Base-by-base conservation (phyloP, 2,329 filamentous ascomycete genomes). In the Xylaria sp. region DNA sequence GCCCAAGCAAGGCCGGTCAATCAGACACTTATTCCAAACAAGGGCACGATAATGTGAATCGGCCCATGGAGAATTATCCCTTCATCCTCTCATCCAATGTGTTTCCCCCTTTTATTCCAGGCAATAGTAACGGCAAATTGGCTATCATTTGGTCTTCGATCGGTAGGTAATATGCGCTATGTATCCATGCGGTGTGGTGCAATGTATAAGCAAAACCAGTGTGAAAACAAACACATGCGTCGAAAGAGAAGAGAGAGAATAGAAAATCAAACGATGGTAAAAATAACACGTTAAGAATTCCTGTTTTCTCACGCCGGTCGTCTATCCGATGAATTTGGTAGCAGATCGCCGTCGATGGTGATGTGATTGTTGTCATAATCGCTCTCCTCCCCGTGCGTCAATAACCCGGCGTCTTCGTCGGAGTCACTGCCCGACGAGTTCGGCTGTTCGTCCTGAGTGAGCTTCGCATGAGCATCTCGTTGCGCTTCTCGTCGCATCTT, bases 401-500 rank as follows among this genome's bases (percentile, higher is more conserved):
- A 70, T 34, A 83, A 71, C 1, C 78, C 79, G 1, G 75, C 74
- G 10, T 63, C 79, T 58, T 75, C 75, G 23, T 79, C 79, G 11
- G 70, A 66, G 47, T 78, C 76, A 65, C 75, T 78, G 30, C 67
- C 73, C 6, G 73, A 70, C 5, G 73, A 74, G 13, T 71, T 74
- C 9, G 63, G 72, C 59, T 67, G 67, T 3, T 66, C 67, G 18
- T 66, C 67, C 50, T 69, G 67, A 11, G 73, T 71, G 9, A 66
- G 72, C 59, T 73, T 68, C 59, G 76, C 76, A 35, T 83, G 80
- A 1, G 79, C 80, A 34, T 80, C 77, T 39, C 74, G 70, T 67
- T 79, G 79, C 1, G 92, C 91, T 10, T 96, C 90, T 57, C 83
- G 77, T 52, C 90, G 83, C 94, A 99, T 97, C 75, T 90, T 91